Percentiles rank a stretch among this genome's conserved stretches.
Evolutionary conservation across 2,329 filamentous ascomycete species (phyloP).

Genomic region (Coleophoma crateriformis): DNA sequence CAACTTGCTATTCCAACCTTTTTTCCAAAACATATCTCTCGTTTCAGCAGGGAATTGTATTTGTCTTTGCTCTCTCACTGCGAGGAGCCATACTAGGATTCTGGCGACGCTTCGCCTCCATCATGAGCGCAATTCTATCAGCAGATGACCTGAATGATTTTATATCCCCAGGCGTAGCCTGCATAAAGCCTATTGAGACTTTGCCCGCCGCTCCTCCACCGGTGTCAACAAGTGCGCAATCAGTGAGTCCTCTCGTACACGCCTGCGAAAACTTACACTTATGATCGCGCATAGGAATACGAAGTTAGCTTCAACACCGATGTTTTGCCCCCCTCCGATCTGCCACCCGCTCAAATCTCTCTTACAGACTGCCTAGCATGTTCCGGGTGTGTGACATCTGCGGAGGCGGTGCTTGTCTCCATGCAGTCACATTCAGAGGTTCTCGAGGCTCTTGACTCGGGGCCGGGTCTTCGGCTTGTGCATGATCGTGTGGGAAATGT

Average conservation of each 20-base stretch:
- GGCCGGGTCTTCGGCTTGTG: slow-evolving; percentile 34
- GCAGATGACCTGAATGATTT: slow-evolving; percentile 98
- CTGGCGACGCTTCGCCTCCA: slow-evolving; percentile 19
- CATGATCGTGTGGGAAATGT: slow-evolving; percentile 23
- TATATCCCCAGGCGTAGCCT: slow-evolving; percentile 94
- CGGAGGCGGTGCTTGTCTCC: slow-evolving; percentile 93
- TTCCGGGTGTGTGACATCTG: slow-evolving; percentile 94
- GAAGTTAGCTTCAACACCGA: slow-evolving; percentile 94
- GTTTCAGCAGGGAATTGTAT: too few species aligned
- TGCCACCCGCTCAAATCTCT: slow-evolving; percentile 82
- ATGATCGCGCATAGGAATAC: slow-evolving; percentile 36
- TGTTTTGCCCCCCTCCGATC: slow-evolving; percentile 42
- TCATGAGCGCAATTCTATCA: slow-evolving; percentile 95
- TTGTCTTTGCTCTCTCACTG: too few species aligned
- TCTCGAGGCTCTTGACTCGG: slow-evolving; percentile 70
- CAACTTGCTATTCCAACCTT: too few species aligned
- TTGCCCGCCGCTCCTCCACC: slow-evolving; percentile 59
- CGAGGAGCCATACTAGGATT: too few species aligned
- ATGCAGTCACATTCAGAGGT: slow-evolving; percentile 93
- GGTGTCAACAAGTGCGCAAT: slow-evolving; percentile 9
- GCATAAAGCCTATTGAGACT: slow-evolving; percentile 95
- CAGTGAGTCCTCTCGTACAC: slow-evolving; percentile 28
- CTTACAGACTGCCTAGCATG: slow-evolving; percentile 96
- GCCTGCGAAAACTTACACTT: not conserved
- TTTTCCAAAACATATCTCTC: too few species aligned